Base-by-base conservation (phyloP, 139 green algal species). In the Volvox reticuliferus region DNA sequence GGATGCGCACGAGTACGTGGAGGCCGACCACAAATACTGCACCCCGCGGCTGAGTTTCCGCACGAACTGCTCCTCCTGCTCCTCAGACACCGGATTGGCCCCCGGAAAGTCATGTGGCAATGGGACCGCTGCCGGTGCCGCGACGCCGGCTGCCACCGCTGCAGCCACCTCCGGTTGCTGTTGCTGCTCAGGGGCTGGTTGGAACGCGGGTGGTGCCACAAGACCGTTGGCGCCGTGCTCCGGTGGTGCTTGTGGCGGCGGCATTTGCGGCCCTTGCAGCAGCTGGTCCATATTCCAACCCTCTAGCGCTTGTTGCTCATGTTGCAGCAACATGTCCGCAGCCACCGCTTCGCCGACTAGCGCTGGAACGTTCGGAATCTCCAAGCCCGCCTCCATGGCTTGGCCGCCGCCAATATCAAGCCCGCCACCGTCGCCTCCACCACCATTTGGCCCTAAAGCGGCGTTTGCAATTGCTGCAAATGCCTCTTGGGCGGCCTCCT, bases 41-140 rank as follows among this genome's bases (percentile, higher is more conserved):
- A 88, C 83, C 3, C 35, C 33, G 24, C 83, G 83, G 67, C 35
- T 88, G 35, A 88, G 67, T 65, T 80, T 63, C 83, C 83, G 83
- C 67, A 88, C 83, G 35, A 26, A 22, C 36, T 37, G 67, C 36
- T 65, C 83, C 67, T 80, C 36, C 24, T 68, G 67, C 33, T 73
- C 62, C 62, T 20, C 19, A 21, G 65, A n/a, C 18, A 62, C 30
- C 17, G 12, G 1, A 33, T 55, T 30, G 37, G 28, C 80, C 21
- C 63, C n/a, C 12, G 21, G 33, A 33, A 76, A 55, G 17, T 26
- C 82, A 55, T 61, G 63, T 33, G 35, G 18, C 78, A 67, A 12
- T 2, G 37, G 22, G 37, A 32, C 37, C 78, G 78, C 75, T 35
- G 44, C 32, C 30, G 32, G 20, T 32, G 20, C 78, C 32, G 36